Evolutionary conservation across 192 early-diverging fungal species (phyloP).

Genomic region (Linnemannia elongata): DNA sequence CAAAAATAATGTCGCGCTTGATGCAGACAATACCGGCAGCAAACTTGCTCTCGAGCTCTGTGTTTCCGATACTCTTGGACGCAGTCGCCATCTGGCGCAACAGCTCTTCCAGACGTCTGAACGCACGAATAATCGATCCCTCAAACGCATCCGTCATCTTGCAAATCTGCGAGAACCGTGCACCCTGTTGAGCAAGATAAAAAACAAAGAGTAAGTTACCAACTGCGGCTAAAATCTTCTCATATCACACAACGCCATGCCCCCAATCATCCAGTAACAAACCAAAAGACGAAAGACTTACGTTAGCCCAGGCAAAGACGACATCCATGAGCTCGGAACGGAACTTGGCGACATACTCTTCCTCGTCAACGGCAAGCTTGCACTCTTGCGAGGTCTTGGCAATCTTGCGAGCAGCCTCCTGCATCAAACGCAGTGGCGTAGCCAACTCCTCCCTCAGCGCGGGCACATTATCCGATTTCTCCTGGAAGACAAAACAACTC

Average conservation of each 20-base stretch:
- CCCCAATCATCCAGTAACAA: not conserved
- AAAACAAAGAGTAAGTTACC: not conserved
- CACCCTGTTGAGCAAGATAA: constrained; percentile 68
- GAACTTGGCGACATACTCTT: constrained; percentile 90
- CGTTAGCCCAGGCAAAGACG: constrained; percentile 87
- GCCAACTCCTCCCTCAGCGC: constrained; percentile 82
- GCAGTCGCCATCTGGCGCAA: constrained; percentile 91
- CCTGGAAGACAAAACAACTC: constrained; percentile 93
- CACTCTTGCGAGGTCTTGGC: constrained; percentile 90
- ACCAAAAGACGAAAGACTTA: constrained; percentile 25
- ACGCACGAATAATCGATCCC: constrained; percentile 91
- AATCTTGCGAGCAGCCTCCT: constrained; percentile 88
- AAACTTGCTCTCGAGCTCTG: constrained; percentile 95
- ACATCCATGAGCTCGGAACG: constrained; percentile 94
- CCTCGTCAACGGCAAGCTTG: constrained; percentile 89
- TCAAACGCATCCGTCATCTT: constrained; percentile 97
- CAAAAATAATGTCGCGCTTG: constrained; percentile 98
- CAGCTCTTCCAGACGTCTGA: constrained; percentile 92
- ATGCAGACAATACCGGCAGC: constrained; percentile 91
- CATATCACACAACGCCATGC: not conserved
- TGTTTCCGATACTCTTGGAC: constrained; percentile 95
- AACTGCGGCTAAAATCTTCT: not conserved
- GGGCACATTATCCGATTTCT: constrained; percentile 72
- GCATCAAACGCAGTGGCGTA: constrained; percentile 80
- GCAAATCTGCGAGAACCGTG: constrained; percentile 94